phyloP scores from a whole-genome alignment of 2,329 filamentous ascomycete species.

The Metarhizium album region DNA sequence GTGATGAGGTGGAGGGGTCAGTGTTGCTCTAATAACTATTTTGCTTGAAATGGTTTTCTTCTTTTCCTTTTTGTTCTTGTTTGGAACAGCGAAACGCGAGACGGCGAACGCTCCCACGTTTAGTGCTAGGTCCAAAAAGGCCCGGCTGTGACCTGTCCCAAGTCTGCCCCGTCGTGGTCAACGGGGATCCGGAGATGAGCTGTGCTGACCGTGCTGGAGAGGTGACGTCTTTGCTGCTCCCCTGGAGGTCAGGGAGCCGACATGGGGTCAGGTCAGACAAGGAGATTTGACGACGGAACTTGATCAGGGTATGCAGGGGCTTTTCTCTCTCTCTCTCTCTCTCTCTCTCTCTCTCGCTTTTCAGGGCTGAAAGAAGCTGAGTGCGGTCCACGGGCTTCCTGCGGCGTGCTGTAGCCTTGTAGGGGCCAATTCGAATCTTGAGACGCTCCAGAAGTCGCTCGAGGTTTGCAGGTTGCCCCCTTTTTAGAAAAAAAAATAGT shows the following conservation, averaged over 20 bases:
- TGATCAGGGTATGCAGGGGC: constrained; percentile 1
- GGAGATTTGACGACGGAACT: constrained; percentile 6
- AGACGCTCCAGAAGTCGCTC: too few species aligned
- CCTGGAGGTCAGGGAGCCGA: constrained; percentile 5
- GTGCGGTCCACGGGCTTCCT: neutral
- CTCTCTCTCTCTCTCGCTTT: neutral
- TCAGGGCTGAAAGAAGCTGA: neutral
- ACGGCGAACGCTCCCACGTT: neutral
- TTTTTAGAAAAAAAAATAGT: too few species aligned
- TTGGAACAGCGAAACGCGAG: neutral
- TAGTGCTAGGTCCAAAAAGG: neutral
- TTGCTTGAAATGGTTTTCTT: too few species aligned
- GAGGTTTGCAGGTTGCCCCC: too few species aligned
- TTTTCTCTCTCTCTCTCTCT: too few species aligned
- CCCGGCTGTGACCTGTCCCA: too few species aligned
- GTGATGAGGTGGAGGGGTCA: neutral
- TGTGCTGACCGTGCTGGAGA: neutral
- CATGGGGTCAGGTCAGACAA: constrained; percentile 9
- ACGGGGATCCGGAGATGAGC: constrained; percentile 2
- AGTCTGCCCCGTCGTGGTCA: neutral
- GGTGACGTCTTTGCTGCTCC: constrained; percentile 1
- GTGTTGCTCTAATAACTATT: too few species aligned
- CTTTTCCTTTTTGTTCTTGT: neutral
- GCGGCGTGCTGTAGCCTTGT: neutral
- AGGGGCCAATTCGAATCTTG: neutral